A percentile compares a stretch with the other conserved stretches of the same genome.
Conservation (phyloP, 2,329 filamentous ascomycete species). For the Colletotrichum camelliae region DNA sequence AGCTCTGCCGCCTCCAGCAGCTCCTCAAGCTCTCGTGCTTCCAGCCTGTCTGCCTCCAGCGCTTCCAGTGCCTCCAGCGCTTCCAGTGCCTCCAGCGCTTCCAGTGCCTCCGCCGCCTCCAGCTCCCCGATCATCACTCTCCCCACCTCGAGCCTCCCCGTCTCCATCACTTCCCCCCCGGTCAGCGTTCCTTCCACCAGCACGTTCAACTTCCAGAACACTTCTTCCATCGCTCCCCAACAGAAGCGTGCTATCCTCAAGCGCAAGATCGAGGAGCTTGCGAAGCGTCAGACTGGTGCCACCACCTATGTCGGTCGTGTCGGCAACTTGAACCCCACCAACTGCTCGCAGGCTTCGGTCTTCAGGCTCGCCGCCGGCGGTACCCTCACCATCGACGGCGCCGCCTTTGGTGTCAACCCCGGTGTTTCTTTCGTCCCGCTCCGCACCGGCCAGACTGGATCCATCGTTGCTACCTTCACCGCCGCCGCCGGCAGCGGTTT, state of each 20-base stretch:
- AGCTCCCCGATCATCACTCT: neutral
- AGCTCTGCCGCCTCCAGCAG: neutral
- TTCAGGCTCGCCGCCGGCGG: neutral
- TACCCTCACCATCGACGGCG: neutral
- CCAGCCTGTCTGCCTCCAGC: neutral
- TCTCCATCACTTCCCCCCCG: neutral
- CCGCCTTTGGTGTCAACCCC: neutral
- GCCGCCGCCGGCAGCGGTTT: neutral
- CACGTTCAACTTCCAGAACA: neutral
- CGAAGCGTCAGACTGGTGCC: neutral
- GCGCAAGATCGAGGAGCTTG: neutral
- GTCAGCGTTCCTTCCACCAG: neutral
- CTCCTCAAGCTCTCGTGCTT: neutral
- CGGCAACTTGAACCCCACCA: neutral
- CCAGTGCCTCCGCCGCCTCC: too few species aligned
- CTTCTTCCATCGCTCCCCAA: neutral
- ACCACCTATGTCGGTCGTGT: neutral
- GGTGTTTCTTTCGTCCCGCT: neutral
- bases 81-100: neutral
- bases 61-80: neutral
- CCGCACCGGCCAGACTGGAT: neutral
- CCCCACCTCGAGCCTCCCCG: neutral
- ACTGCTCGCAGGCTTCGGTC: constrained; percentile 1
- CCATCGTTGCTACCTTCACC: neutral
- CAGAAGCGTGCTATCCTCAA: neutral